These are phyloP conservation scores for Fragilaria radians DNA, from an alignment of 108 stramenopile species.

Conservation along the genomic window DNA sequence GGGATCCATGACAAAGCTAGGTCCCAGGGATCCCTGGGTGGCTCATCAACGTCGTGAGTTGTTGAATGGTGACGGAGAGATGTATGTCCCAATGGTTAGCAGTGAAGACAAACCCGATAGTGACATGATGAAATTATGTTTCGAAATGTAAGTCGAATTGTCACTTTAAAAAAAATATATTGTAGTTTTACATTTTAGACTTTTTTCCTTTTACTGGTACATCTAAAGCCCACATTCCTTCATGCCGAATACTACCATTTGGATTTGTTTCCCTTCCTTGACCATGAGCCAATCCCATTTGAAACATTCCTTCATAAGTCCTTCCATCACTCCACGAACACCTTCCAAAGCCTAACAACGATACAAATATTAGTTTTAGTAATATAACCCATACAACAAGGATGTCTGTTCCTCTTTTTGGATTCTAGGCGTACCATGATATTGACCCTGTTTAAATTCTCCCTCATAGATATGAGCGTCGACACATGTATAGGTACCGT, in stretches of 20 bases:
- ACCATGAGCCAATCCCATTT: constrained; percentile 23
- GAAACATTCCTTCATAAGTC: constrained; percentile 28
- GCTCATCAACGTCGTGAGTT: constrained; percentile 77
- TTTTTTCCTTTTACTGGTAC: constrained; percentile 7
- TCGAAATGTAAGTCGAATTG: constrained; percentile 20
- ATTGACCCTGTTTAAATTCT: constrained; percentile 21
- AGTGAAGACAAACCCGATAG: constrained; percentile 55
- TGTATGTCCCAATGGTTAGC: constrained; percentile 64
- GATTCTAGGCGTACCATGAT: constrained; percentile 3
- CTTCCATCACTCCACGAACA: constrained; percentile 29
- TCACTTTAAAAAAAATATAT: neutral
- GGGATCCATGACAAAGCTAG: constrained; percentile 57
- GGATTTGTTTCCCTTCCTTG: constrained; percentile 26
- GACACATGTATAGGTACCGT: constrained; percentile 21
- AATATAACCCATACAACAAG: too few relatives aligned
- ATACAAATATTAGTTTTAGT: too few relatives aligned
- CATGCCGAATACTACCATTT: constrained; percentile 34
- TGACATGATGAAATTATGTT: constrained; percentile 57
- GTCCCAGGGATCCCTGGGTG: constrained; percentile 56
- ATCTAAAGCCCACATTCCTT: constrained; percentile 31
- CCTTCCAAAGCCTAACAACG: too few relatives aligned
- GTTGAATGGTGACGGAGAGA: constrained; percentile 53
- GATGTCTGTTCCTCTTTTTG: too few relatives aligned
- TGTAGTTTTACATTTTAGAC: neutral
- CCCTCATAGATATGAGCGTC: constrained; percentile 12